phyloP scores from a whole-genome alignment of 805 yeast species.

The Saccharomycopsis babjevae region DNA sequence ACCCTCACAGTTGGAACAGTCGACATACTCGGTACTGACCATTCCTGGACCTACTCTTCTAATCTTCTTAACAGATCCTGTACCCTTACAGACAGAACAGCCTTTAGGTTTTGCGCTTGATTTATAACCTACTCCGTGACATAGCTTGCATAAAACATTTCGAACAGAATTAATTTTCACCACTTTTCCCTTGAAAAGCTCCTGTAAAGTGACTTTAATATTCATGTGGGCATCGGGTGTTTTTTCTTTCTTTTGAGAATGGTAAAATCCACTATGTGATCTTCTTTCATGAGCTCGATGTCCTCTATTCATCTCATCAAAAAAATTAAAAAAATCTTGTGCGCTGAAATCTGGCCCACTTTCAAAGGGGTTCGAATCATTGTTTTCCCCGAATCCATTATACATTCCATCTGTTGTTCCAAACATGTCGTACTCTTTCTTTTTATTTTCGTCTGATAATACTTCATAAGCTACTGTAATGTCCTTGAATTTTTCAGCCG shows the following conservation, averaged over 20 bases:
- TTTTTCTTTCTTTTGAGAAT: constrained; percentile 18
- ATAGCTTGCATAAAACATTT: constrained; percentile 57
- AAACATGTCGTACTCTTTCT: constrained; percentile 46
- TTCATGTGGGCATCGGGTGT: constrained; percentile 64
- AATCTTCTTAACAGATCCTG: constrained; percentile 51
- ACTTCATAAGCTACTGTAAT: constrained; percentile 80
- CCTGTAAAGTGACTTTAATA: constrained; percentile 58
- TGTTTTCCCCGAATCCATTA: constrained; percentile 29
- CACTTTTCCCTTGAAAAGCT: constrained; percentile 70
- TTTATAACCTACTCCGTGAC: constrained; percentile 72
- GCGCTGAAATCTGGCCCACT: constrained; percentile 39
- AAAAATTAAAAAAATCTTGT: constrained; percentile 73
- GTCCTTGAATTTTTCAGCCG: constrained; percentile 77
- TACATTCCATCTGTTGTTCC: constrained; percentile 27
- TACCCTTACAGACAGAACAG: constrained; percentile 67
- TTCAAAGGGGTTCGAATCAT: constrained; percentile 17
- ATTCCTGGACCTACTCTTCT: constrained; percentile 66
- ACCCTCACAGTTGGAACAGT: constrained; percentile 65
- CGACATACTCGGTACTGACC: constrained; percentile 48
- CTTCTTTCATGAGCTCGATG: constrained; percentile 15
- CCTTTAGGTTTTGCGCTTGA: constrained; percentile 41
- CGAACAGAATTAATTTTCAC: constrained; percentile 65
- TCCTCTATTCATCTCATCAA: constrained; percentile 33
- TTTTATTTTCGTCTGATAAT: constrained; percentile 55
- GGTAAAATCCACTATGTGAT: constrained; percentile 15